These are phyloP conservation scores for Trichoderma citrinoviride DNA, from an alignment of 2,329 filamentous ascomycete species.

Conservation along the genomic window DNA sequence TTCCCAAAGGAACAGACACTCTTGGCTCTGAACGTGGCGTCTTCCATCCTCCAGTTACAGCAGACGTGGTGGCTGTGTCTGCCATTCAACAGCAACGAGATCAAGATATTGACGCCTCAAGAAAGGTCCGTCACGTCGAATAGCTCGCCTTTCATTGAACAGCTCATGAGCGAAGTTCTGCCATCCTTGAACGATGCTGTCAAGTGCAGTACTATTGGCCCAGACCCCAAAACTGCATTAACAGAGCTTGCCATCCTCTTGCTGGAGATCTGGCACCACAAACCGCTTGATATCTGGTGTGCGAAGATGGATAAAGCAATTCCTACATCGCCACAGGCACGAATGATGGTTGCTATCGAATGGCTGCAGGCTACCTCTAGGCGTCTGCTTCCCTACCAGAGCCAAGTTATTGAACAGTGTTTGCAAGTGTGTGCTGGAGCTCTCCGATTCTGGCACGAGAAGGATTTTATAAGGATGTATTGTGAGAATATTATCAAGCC, in stretches of 20 bases:
- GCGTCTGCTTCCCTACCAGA: neutral
- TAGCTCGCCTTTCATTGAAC: neutral
- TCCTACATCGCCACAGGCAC: neutral
- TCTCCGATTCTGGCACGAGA: neutral
- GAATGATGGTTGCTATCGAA: neutral
- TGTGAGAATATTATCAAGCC: slow-evolving; percentile 12
- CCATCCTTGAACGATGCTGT: neutral
- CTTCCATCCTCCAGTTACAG: neutral
- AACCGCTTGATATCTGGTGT: neutral
- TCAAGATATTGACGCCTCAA: neutral
- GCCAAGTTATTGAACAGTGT: neutral
- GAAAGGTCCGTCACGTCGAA: neutral
- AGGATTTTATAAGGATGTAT: neutral
- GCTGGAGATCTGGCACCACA: slow-evolving; percentile 11
- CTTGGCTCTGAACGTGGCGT: neutral
- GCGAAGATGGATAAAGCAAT: neutral
- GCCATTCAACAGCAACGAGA: neutral
- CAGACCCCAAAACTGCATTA: slow-evolving; percentile 7
- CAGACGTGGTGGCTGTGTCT: neutral
- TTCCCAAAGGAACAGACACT: neutral
- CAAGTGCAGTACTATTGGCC: neutral
- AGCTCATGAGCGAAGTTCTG: neutral
- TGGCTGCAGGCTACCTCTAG: neutral
- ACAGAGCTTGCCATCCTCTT: slow-evolving; percentile 2
- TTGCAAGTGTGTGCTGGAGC: neutral